phyloP scores from a whole-genome alignment of 1,284 basidiomycete species.

The Leucoagaricus sp. region DNA sequence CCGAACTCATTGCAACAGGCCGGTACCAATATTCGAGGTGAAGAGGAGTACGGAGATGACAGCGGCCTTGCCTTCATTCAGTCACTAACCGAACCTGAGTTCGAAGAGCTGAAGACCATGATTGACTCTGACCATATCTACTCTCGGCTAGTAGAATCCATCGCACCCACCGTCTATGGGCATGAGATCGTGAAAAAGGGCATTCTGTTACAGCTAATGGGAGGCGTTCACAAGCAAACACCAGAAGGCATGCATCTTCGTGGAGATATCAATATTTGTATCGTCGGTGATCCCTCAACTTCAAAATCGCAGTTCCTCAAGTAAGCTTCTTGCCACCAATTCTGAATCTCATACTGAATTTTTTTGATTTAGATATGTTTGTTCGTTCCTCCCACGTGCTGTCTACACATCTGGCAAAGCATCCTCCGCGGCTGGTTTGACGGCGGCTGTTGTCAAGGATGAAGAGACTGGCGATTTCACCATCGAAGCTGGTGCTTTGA shows the following conservation, averaged over 20 bases:
- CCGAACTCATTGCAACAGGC: constrained; percentile 41
- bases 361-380: constrained; percentile 80
- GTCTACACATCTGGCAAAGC: constrained; percentile 99
- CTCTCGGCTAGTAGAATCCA: constrained; percentile 88
- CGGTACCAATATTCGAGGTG: constrained; percentile 85
- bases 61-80: constrained; percentile 83
- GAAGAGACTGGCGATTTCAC: constrained; percentile 99
- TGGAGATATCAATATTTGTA: constrained; percentile 98
- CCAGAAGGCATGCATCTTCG: constrained; percentile 95
- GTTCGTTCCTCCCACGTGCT: constrained; percentile 97
- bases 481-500: constrained; percentile 97
- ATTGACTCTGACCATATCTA: constrained; percentile 94
- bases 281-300: constrained; percentile 96
- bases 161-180: constrained; percentile 98
- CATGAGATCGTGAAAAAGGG: constrained; percentile 99
- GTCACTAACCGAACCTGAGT: constrained; percentile 90
- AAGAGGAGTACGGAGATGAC: constrained; percentile 77
- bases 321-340: constrained; percentile 48
- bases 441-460: constrained; percentile 97
- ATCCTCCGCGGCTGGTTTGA: constrained; percentile 97
- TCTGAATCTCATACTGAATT: background rate
- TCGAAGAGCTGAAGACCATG: constrained; percentile 94
- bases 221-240: constrained; percentile 99
- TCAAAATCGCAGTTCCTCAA: constrained; percentile 99
- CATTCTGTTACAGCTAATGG: constrained; percentile 96